Percentiles rank a stretch among this genome's conserved stretches.
Evolutionary conservation across 495 filamentous ascomycete species (phyloP).

Genomic region (Penicillium alfredii): DNA sequence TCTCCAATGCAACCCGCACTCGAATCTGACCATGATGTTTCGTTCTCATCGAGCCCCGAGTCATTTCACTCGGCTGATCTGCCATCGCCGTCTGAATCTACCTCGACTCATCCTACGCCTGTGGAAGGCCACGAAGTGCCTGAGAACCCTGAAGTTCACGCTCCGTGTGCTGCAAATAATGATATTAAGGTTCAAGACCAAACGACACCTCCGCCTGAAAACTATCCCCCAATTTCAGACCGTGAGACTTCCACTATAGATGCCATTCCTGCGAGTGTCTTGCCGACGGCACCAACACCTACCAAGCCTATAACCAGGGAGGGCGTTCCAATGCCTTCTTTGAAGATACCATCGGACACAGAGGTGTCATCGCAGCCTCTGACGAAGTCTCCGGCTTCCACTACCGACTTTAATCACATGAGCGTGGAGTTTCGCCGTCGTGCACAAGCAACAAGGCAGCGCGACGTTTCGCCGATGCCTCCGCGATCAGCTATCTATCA

Average conservation of each 20-base stretch:
- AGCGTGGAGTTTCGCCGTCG: constrained; percentile 47
- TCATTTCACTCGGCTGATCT: constrained; percentile 55
- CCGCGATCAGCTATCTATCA: constrained; percentile 58
- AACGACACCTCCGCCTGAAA: not conserved
- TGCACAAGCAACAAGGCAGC: constrained; percentile 47
- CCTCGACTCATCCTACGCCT: constrained; percentile 21
- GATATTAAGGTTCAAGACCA: too few relatives aligned
- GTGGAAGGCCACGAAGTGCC: constrained; percentile 24
- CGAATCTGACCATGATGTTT: constrained; percentile 14
- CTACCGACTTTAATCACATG: constrained; percentile 44
- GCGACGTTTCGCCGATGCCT: constrained; percentile 65
- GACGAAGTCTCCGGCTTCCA: constrained; percentile 13
- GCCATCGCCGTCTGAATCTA: constrained; percentile 14
- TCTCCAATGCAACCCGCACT: not conserved
- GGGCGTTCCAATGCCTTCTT: constrained; percentile 2
- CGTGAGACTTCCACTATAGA: not conserved
- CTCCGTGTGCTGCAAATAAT: not conserved
- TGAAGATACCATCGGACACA: constrained; percentile 2
- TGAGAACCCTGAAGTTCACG: not conserved
- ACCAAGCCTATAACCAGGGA: not conserved
- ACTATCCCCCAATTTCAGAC: too few relatives aligned
- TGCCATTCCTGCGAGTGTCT: not conserved
- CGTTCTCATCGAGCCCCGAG: constrained; percentile 52
- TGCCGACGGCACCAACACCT: not conserved
- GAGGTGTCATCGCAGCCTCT: not conserved